Base-by-base conservation (phyloP, 2,329 filamentous ascomycete genomes). In the Aphanocladium album region DNA sequence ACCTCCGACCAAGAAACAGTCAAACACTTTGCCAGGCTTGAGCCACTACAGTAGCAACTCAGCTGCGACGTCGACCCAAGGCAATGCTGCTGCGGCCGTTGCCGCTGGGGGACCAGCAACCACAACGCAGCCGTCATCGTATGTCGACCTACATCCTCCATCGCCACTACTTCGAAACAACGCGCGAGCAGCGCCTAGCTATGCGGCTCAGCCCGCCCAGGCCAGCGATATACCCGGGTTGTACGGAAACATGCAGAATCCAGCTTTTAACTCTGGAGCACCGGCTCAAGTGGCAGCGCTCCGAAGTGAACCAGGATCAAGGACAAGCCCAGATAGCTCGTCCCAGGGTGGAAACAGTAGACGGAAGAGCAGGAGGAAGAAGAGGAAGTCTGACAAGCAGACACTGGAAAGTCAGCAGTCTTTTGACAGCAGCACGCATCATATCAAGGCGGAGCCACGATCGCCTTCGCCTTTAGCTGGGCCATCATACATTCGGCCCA, bases 131-230 rank as follows among this genome's bases (percentile, higher is more conserved):
- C 41, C 57, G 19, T 39, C 43, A 33, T 60, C 66, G 17, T 68
- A 72, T 55, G 62, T 67, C 63, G 69, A 72, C 52, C 67, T 64
- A 50, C 71, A 68, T 66, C 78, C 72, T 65, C 75, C 83, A 56
- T 82, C 88, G 63, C 85, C 86, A 57, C 77, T 93, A 61, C 80
- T 93, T 67, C 85, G 86, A 69, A 87, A 86, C 66, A 88, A 92
- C 70, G 87, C 87, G 55, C 87, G 86, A 39, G 89, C 88, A 46
- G 76, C 88, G 69, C 90, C 90, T 56, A 89, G 90, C 27, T 89
- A 90, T 69, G 89, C 90, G 57, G 86, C 87, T 53, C 88, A 90
- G 4, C 50, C n/a, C 9, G 30, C 41, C 8, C 50, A 53, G 14
- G 4, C 33, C 3, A 54, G 33, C 21, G 57, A 37, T 5, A 60